Base-by-base conservation (phyloP, 225 moss, liverwort and hornwort genomes). In the Sphagnum tenellum region DNA sequence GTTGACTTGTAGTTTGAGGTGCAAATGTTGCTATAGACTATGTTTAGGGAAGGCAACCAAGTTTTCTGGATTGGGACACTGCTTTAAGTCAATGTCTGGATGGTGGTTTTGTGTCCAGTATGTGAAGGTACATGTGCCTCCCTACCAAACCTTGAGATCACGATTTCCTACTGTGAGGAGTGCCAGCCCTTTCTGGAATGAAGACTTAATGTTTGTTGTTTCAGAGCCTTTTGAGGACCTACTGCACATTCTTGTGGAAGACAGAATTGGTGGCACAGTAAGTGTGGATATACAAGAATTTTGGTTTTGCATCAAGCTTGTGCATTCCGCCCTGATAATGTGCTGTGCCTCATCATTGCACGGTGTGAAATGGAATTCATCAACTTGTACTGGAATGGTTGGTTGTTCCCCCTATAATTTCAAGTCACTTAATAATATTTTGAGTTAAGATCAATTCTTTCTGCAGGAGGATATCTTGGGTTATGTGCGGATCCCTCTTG, bases 181-280 rank as follows among this genome's bases (percentile, higher is more conserved):
- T 47, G 79, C 78, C 4, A 93, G 71, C 73, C 79, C 90, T 2
- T 74, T 71, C 12, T 98, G 98, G 98, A 87, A 90, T 45, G 90
- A 98, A 65, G 93, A 90, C 51, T 63, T 87, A n/a, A 74, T 98
- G 80, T 93, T 98, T 49, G 98, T 98, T 53, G 98, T 82, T 49
- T 90, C 98, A 5, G 98, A 93, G 69, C 98, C 98, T 7, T 93
- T 98, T 48, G 98, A 98, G 3, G 98, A 98, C 64, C 68, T 87
- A 62, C 77, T 98, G 67, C 69, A 82, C 10, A 74, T 98, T 14
- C 51, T 74, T 4, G 74, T 98, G 4, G 88, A 90, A 74, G 87
- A 98, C 59, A 65, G 83, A 46, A 48, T 84, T 4, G 77, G 76
- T 5, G 60, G 70, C 0, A 84, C 78, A 49, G 76, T 84, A 65